phyloP scores from a whole-genome alignment of 148 eudicot species.

The Suaeda aralocaspica region DNA sequence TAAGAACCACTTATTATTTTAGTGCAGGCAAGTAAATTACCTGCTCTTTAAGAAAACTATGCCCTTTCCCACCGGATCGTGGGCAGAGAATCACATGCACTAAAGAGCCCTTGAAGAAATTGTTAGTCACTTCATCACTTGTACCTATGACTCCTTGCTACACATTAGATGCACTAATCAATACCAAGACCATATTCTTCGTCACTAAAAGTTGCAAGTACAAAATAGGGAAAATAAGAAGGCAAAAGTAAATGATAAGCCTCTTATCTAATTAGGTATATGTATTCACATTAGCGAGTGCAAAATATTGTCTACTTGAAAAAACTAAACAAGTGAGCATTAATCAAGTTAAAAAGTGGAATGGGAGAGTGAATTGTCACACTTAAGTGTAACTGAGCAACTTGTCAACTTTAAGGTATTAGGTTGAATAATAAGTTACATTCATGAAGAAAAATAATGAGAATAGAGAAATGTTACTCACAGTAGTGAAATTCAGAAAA shows the following conservation, averaged over 20 bases:
- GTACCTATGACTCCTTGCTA: constrained; percentile 75
- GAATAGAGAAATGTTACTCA: constrained; percentile 35
- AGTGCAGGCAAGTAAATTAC: constrained; percentile 29
- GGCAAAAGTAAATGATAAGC: not conserved
- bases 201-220: no score
- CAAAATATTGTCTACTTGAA: not conserved
- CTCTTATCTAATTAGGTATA: not conserved
- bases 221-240: constrained; percentile 3
- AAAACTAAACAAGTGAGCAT: not conserved
- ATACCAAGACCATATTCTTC: not conserved
- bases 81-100: constrained; percentile 81
- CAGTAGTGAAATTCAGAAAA: constrained; percentile 47
- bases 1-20: not conserved
- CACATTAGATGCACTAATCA: constrained; percentile 16
- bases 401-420: no score
- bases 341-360: not conserved
- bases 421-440: no score
- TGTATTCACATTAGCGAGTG: not conserved
- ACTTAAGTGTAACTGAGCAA: not conserved
- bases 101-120: constrained; percentile 80
- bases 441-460: no score
- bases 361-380: not conserved
- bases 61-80: constrained; percentile 68
- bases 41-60: constrained; percentile 69
- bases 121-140: constrained; percentile 65